Evolutionary conservation across 768 basidiomycete genomes (phyloP).

Genomic region (Coprinopsis strossmayeri): DNA sequence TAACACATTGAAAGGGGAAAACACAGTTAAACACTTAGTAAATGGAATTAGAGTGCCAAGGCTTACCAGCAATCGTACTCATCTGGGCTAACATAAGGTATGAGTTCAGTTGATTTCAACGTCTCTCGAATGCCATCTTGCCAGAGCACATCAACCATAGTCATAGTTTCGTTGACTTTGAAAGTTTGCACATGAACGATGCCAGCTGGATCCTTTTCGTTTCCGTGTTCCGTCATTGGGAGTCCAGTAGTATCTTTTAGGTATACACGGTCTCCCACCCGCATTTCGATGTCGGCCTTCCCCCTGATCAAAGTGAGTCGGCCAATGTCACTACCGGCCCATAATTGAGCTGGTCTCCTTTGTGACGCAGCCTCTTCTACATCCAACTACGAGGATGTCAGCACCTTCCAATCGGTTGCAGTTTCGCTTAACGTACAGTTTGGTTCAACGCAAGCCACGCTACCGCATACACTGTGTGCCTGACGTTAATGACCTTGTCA

Average conservation of each 20-base stretch:
- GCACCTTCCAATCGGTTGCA: conserved; percentile 4
- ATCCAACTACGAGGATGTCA: conserved; percentile 46
- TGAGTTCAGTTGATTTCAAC: conserved; percentile 53
- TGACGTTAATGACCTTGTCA: conserved; percentile 67
- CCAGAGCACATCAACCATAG: conserved; percentile 75
- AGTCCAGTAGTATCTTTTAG: conserved; percentile 44
- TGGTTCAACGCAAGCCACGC: conserved; percentile 89
- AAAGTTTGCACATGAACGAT: conserved; percentile 49
- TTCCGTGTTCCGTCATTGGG: conserved; percentile 57
- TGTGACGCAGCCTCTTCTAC: conserved; percentile 45
- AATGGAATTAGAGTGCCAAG: no score
- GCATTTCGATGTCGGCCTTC: conserved; percentile 56
- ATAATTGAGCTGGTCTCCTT: conserved; percentile 68
- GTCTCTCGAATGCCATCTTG: conserved; percentile 74
- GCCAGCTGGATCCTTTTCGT: conserved; percentile 36
- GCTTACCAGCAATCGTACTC: conserved; percentile 90
- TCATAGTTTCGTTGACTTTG: conserved; percentile 63
- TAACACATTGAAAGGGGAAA: no score
- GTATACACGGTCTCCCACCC: conserved; percentile 66
- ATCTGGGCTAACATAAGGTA: conserved; percentile 83
- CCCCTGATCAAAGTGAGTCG: conserved; percentile 60
- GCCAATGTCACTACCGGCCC: conserved; percentile 58
- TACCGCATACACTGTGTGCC: conserved; percentile 73
- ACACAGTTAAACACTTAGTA: no score
- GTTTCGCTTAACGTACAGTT: conserved; percentile 39